Conservation (phyloP, 768 basidiomycete genomes). For the Agaricus subrufescens region DNA sequence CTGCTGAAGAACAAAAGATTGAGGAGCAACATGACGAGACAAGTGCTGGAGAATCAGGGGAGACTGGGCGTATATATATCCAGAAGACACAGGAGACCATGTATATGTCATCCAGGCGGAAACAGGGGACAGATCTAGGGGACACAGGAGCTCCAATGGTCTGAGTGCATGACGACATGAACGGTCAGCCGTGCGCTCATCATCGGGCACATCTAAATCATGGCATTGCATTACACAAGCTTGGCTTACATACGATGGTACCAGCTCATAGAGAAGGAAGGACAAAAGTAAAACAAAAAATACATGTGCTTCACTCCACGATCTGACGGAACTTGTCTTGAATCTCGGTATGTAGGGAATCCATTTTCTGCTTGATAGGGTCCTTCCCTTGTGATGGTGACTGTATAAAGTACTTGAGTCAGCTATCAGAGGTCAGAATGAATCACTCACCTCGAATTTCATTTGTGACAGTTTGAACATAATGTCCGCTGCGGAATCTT, state of each 20-base stretch:
- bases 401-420: slow-evolving; percentile 30
- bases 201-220: background rate
- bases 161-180: slow-evolving; percentile 8
- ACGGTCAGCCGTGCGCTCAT: background rate
- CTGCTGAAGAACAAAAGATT: background rate
- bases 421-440: background rate
- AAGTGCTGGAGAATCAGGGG: too few species aligned
- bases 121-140: too few species aligned
- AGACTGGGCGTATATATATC: background rate
- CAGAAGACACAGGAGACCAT: too few species aligned
- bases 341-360: slow-evolving; percentile 79
- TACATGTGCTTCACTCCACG: slow-evolving; percentile 49
- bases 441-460: slow-evolving; percentile 85
- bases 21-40: background rate
- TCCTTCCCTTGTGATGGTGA: slow-evolving; percentile 91
- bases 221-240: background rate
- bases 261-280: background rate
- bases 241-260: background rate
- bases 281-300: background rate
- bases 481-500: slow-evolving; percentile 79
- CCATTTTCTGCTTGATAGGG: slow-evolving; percentile 74
- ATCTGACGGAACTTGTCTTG: slow-evolving; percentile 89
- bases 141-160: slow-evolving; percentile 7
- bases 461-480: slow-evolving; percentile 99
- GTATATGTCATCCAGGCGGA: too few species aligned